Percentiles rank a stretch among this genome's conserved stretches.
Conservation (phyloP, 1,284 basidiomycete genomes). For the Ganoderma boninense region DNA sequence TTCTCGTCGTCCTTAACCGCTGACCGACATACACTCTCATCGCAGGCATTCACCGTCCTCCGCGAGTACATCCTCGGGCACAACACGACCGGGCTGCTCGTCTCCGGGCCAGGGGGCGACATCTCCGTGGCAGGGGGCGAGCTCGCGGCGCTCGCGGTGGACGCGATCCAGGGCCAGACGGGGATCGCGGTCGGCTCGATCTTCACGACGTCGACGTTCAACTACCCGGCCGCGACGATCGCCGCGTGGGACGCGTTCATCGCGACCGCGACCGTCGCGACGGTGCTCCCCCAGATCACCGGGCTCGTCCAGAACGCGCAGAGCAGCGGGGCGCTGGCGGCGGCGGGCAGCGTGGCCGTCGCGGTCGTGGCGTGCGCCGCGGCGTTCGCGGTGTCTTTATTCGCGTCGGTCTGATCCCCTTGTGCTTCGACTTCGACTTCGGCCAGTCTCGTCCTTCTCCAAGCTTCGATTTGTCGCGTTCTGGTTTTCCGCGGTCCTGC, state of each 20-base stretch:
- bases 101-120: constrained; percentile 10
- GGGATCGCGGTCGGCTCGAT: constrained; percentile 35
- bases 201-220: constrained; percentile 34
- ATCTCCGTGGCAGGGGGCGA: constrained; percentile 56
- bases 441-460: background rate
- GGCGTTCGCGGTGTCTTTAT: constrained; percentile 20
- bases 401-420: constrained; percentile 14
- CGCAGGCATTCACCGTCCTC: constrained; percentile 36
- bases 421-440: constrained; percentile 1
- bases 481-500: background rate
- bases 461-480: background rate
- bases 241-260: constrained; percentile 60
- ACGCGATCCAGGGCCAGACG: constrained; percentile 52
- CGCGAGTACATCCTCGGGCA: constrained; percentile 42
- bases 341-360: constrained; percentile 1
- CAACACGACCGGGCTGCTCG: constrained; percentile 41
- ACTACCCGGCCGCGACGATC: constrained; percentile 49
- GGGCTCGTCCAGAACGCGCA: constrained; percentile 1
- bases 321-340: background rate
- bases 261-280: constrained; percentile 34
- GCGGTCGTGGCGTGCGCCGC: constrained; percentile 5
- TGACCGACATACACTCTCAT: background rate
- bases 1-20: background rate
- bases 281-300: constrained; percentile 12
- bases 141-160: constrained; percentile 48